Conservation (phyloP, 148 eudicot species). For the Vaccinium darrowii region DNA sequence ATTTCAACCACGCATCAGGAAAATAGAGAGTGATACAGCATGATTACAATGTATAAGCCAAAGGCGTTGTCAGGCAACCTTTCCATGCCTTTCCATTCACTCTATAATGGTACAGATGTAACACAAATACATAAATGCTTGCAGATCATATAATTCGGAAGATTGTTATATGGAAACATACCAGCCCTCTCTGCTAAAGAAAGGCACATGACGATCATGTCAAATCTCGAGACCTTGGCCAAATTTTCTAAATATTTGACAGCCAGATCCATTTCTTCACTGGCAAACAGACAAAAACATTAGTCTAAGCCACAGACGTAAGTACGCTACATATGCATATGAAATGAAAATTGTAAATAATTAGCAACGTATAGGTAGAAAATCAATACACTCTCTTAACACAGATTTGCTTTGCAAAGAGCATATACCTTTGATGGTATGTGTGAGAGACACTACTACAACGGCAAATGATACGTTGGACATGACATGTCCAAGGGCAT, state of each 20-base stretch:
- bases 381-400: background rate
- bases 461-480: constrained; percentile 55
- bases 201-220: constrained; percentile 87
- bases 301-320: too few species aligned
- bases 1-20: too few species aligned
- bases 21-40: too few species aligned
- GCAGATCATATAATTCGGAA: background rate
- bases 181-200: constrained; percentile 69
- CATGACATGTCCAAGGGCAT: constrained; percentile 50
- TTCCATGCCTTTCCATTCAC: background rate
- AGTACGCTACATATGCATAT: too few species aligned
- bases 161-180: constrained; percentile 32
- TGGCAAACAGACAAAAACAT: too few species aligned
- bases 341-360: background rate
- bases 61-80: background rate
- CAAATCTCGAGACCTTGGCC: constrained; percentile 74
- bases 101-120: background rate
- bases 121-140: background rate
- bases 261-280: too few species aligned
- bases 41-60: background rate
- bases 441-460: constrained; percentile 52
- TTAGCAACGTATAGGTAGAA: background rate
- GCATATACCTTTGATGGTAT: constrained; percentile 42
- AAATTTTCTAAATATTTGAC: too few species aligned
- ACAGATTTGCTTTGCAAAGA: background rate